Conservation (phyloP, 768 basidiomycete genomes). For the Boletus reticuloceps region DNA sequence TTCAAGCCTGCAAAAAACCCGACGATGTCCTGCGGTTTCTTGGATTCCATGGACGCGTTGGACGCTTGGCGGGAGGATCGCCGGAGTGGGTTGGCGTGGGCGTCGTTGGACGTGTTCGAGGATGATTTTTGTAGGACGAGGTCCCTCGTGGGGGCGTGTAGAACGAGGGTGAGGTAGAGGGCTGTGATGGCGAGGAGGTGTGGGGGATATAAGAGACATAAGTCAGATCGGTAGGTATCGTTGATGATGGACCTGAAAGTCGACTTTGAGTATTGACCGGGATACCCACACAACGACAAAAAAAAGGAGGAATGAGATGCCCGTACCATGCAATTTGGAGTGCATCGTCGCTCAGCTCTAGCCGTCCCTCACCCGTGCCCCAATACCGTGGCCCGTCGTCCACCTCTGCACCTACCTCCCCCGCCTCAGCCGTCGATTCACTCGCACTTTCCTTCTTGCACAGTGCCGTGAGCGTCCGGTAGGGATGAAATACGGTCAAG, state of each 20-base stretch:
- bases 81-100: constrained; percentile 40
- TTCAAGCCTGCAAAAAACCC: constrained; percentile 84
- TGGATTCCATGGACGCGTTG: constrained; percentile 25
- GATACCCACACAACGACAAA: background rate
- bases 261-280: background rate
- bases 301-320: background rate
- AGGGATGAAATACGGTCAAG: constrained; percentile 91
- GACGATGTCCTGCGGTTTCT: constrained; percentile 63
- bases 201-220: constrained; percentile 93
- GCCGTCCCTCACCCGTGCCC: constrained; percentile 77
- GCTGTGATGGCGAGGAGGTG: constrained; percentile 92
- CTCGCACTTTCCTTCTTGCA: constrained; percentile 56
- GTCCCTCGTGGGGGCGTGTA: constrained; percentile 59
- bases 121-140: constrained; percentile 40
- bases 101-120: constrained; percentile 17
- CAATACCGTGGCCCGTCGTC: constrained; percentile 67
- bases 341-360: constrained; percentile 72
- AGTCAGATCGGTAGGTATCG: constrained; percentile 90
- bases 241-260: constrained; percentile 88
- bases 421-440: constrained; percentile 51
- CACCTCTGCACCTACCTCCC: constrained; percentile 49
- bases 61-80: constrained; percentile 53
- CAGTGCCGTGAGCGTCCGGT: constrained; percentile 79
- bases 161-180: constrained; percentile 82
- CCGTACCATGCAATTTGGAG: constrained; percentile 89